Evolutionary conservation across 257 asterid species (phyloP).

Genomic region (Nicotiana paniculata): DNA sequence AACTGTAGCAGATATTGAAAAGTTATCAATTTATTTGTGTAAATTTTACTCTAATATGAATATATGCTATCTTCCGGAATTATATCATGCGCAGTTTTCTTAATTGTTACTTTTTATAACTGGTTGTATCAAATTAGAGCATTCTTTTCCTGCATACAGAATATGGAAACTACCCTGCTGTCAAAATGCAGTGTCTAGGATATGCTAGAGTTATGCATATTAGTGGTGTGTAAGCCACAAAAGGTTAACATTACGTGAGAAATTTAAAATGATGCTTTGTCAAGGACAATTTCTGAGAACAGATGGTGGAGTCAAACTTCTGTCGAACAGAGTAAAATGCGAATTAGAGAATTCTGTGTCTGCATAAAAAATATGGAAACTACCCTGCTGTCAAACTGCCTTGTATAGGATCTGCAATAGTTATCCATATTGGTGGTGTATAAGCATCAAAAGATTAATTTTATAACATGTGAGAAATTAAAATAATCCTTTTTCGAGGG

Average conservation of each 20-base stretch:
- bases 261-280: background rate
- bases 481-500: background rate
- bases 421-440: background rate
- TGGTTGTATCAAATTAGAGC: background rate
- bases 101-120: background rate
- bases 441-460: background rate
- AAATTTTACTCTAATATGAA: background rate
- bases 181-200: background rate
- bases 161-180: background rate
- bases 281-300: background rate
- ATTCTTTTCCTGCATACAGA: background rate
- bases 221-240: too few relatives aligned
- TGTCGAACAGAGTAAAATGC: background rate
- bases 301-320: background rate
- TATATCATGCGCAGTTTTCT: background rate
- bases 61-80: background rate
- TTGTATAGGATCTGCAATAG: background rate
- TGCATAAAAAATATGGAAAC: background rate
- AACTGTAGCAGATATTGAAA: background rate
- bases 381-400: background rate
- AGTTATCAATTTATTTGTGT: background rate
- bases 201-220: background rate
- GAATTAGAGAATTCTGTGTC: background rate
- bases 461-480: background rate
- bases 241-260: background rate